Conservation (phyloP, 192 early-diverging fungal species). For the Coemansia sp. region DNA sequence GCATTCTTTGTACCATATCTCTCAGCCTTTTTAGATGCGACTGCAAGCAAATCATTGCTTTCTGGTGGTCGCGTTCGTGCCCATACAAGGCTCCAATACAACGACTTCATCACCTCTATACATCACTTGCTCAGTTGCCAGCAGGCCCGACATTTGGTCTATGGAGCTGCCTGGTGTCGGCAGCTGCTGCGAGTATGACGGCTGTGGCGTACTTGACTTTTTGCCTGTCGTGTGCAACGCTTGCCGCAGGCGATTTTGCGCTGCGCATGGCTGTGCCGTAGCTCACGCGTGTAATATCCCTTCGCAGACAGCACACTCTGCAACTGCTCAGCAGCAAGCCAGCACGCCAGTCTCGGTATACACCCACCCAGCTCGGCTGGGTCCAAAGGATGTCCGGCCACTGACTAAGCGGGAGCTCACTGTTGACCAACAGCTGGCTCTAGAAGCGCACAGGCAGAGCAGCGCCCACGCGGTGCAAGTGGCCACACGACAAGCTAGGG, state of each 20-base stretch:
- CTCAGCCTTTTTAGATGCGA: background rate
- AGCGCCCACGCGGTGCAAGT: background rate
- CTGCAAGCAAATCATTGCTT: background rate
- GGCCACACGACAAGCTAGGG: background rate
- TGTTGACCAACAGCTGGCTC: slow-evolving; percentile 25
- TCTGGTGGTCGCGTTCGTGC: too few relatives aligned
- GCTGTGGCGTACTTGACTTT: slow-evolving; percentile 41
- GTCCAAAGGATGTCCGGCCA: slow-evolving; percentile 13
- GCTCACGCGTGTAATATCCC: slow-evolving; percentile 20
- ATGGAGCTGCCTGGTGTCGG: slow-evolving; percentile 52
- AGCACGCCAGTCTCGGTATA: slow-evolving; percentile 23
- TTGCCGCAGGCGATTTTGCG: slow-evolving; percentile 35
- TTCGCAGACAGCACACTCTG: background rate
- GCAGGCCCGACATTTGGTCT: background rate
- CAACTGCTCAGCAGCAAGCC: background rate
- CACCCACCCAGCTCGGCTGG: slow-evolving; percentile 22
- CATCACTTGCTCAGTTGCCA: background rate
- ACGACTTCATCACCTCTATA: too few relatives aligned
- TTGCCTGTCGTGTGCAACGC: slow-evolving; percentile 21
- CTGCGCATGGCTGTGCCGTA: slow-evolving; percentile 17
- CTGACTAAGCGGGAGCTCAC: slow-evolving; percentile 27
- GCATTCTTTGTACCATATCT: background rate
- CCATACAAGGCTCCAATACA: too few relatives aligned
- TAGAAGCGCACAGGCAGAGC: slow-evolving; percentile 10
- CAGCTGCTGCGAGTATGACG: slow-evolving; percentile 23